Conservation (phyloP, 1,284 basidiomycete genomes). For the Anthracocystis setariae region DNA sequence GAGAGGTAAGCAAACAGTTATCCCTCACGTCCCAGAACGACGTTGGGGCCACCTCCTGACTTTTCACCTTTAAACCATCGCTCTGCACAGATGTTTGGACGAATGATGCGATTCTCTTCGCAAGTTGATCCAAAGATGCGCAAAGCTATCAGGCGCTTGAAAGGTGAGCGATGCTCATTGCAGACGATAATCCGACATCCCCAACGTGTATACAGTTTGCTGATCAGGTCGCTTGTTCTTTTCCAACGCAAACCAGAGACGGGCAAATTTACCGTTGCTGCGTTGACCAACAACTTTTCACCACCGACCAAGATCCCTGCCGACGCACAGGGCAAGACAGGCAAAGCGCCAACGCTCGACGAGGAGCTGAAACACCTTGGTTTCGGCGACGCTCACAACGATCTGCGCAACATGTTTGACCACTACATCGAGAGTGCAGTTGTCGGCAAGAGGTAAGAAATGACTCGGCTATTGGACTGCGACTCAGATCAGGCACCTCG, state of each 20-base stretch:
- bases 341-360: constrained; percentile 39
- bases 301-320: constrained; percentile 49
- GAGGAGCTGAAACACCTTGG: constrained; percentile 60
- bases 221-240: too few relatives aligned
- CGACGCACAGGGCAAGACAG: constrained; percentile 3
- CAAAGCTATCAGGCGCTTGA: constrained; percentile 53
- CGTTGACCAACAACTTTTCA: constrained; percentile 68
- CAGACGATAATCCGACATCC: too few relatives aligned
- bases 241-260: constrained; percentile 46
- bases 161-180: constrained; percentile 27
- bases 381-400: constrained; percentile 28
- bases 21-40: too few relatives aligned
- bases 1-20: constrained; percentile 52
- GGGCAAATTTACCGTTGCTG: constrained; percentile 63
- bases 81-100: constrained; percentile 61
- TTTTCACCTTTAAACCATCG: not conserved
- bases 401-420: constrained; percentile 64
- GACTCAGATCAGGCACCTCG: too few relatives aligned
- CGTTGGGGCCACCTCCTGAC: not conserved
- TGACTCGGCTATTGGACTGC: too few relatives aligned
- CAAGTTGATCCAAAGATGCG: constrained; percentile 59
- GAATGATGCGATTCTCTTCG: constrained; percentile 66
- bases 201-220: too few relatives aligned
- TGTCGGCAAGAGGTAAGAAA: constrained; percentile 65
- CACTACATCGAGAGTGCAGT: constrained; percentile 67